Evolutionary conservation across 2,329 filamentous ascomycete genomes (phyloP).

Genomic region (Trichoderma oligosporum): DNA sequence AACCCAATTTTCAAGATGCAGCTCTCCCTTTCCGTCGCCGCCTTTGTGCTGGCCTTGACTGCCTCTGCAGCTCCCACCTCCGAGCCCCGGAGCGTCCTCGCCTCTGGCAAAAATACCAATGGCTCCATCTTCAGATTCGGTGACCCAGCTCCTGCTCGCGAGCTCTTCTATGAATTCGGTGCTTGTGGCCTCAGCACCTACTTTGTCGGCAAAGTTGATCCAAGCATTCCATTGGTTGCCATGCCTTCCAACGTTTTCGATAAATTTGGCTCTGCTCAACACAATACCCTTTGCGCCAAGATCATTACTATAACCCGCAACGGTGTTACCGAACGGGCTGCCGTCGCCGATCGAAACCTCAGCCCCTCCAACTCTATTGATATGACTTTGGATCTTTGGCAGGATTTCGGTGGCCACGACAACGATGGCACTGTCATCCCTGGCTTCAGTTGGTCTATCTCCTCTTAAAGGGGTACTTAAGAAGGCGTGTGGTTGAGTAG

Average conservation of each 20-base stretch:
- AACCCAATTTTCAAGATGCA: slow-evolving; percentile 7
- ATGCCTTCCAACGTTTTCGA: slow-evolving; percentile 16
- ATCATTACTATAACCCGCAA: slow-evolving; percentile 15
- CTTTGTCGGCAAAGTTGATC: not conserved
- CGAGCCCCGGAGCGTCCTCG: not conserved
- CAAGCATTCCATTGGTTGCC: slow-evolving; percentile 11
- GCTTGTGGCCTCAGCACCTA: slow-evolving; percentile 21
- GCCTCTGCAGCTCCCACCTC: slow-evolving; percentile 9
- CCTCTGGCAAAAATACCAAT: not conserved
- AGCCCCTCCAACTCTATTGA: slow-evolving; percentile 13
- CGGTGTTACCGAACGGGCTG: slow-evolving; percentile 17
- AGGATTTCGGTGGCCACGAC: slow-evolving; percentile 16
- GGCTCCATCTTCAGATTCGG: slow-evolving; percentile 19
- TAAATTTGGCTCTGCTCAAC: slow-evolving; percentile 15
- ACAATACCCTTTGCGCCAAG: slow-evolving; percentile 18
- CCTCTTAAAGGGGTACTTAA: not conserved
- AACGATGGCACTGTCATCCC: slow-evolving; percentile 7
- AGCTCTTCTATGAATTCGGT: not conserved
- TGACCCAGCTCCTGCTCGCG: slow-evolving; percentile 8
- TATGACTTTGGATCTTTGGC: slow-evolving; percentile 18
- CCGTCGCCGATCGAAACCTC: slow-evolving; percentile 18
- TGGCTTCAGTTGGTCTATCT: slow-evolving; percentile 4
- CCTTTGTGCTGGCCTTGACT: slow-evolving; percentile 15
- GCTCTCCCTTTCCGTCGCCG: slow-evolving; percentile 10
- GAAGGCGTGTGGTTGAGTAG: not conserved